Percentiles rank a stretch among this genome's conserved stretches.
Conservation (phyloP, 192 early-diverging fungal species). For the Paraglomus occultum region DNA sequence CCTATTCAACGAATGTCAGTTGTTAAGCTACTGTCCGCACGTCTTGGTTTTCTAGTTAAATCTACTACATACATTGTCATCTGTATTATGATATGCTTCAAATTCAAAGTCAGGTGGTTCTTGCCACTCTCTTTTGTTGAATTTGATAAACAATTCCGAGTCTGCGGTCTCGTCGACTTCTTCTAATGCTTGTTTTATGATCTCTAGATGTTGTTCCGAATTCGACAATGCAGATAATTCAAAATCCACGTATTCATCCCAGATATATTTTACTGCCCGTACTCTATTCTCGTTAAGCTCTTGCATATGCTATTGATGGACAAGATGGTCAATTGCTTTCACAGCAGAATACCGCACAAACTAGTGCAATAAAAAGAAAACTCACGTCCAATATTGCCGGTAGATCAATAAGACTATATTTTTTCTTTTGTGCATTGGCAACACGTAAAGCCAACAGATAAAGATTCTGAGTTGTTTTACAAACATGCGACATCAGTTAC, state of each 20-base stretch:
- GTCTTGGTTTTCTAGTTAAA: background rate
- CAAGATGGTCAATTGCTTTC: background rate
- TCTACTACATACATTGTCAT: slow-evolving; percentile 36
- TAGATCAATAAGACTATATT: slow-evolving; percentile 62
- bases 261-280: slow-evolving; percentile 51
- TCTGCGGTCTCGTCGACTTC: slow-evolving; percentile 54
- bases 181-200: slow-evolving; percentile 34
- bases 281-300: slow-evolving; percentile 55
- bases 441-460: slow-evolving; percentile 62
- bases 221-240: slow-evolving; percentile 42
- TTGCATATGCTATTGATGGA: slow-evolving; percentile 55
- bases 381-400: slow-evolving; percentile 59
- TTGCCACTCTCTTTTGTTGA: slow-evolving; percentile 33
- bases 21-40: background rate
- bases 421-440: slow-evolving; percentile 61
- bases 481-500: background rate
- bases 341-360: slow-evolving; percentile 6
- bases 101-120: slow-evolving; percentile 36
- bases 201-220: slow-evolving; percentile 36
- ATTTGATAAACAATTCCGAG: slow-evolving; percentile 48
- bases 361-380: background rate
- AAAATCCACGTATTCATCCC: slow-evolving; percentile 46
- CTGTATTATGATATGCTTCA: slow-evolving; percentile 33
- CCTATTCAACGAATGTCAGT: slow-evolving; percentile 29
- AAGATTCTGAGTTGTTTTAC: slow-evolving; percentile 50